Percentiles rank a stretch among this genome's conserved stretches.
Evolutionary conservation across 805 yeast species (phyloP).

Genomic region (Metschnikowia anglica): DNA sequence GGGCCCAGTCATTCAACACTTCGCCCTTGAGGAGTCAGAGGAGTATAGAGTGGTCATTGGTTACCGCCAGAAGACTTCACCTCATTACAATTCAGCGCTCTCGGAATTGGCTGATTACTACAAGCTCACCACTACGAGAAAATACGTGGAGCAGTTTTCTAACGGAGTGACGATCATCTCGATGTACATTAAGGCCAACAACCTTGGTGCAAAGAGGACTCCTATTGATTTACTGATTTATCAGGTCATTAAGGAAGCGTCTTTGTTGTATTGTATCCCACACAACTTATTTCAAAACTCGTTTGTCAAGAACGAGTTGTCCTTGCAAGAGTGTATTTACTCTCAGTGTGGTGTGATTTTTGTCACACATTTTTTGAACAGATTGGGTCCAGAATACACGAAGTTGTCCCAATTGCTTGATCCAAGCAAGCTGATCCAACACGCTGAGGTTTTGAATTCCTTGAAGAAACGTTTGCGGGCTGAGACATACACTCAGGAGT

Average conservation of each 20-base stretch:
- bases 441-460: slow-evolving; percentile 72
- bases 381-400: slow-evolving; percentile 87
- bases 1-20: slow-evolving; percentile 91
- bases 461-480: slow-evolving; percentile 87
- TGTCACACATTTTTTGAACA: slow-evolving; percentile 90
- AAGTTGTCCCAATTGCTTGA: slow-evolving; percentile 65
- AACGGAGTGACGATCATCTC: slow-evolving; percentile 87
- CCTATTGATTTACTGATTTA: slow-evolving; percentile 74
- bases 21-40: slow-evolving; percentile 71
- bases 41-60: slow-evolving; percentile 91
- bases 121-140: slow-evolving; percentile 78
- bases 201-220: slow-evolving; percentile 27
- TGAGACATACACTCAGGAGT: slow-evolving; percentile 88
- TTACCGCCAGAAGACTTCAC: slow-evolving; percentile 77
- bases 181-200: slow-evolving; percentile 60
- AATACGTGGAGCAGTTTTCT: slow-evolving; percentile 91
- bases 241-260: slow-evolving; percentile 92
- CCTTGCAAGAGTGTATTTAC: slow-evolving; percentile 91
- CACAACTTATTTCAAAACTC: slow-evolving; percentile 73
- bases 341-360: slow-evolving; percentile 93
- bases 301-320: slow-evolving; percentile 72
- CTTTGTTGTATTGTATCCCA: slow-evolving; percentile 88
- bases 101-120: slow-evolving; percentile 86
- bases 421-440: slow-evolving; percentile 57
- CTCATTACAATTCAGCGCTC: slow-evolving; percentile 84